Percentiles rank a stretch among this genome's conserved stretches.
Conservation (phyloP, 1,139 yeast species). For the Petasospora fabianii region DNA sequence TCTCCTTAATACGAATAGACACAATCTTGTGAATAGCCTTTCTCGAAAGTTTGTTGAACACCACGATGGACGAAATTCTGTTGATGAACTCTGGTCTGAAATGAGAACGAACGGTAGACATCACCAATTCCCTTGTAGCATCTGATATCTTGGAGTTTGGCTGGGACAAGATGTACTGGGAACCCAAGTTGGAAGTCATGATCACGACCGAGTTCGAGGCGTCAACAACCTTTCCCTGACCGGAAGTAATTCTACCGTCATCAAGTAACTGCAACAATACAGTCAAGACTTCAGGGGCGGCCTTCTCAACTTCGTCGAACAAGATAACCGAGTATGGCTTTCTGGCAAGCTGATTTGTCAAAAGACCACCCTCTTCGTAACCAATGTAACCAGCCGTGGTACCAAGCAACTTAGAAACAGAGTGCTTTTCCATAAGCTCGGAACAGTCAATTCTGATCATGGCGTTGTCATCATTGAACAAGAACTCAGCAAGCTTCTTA, state of each 20-base stretch:
- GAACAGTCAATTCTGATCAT: constrained; percentile 98
- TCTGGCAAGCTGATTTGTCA: constrained; percentile 87
- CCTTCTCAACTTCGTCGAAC: constrained; percentile 97
- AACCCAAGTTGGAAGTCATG: constrained; percentile 97
- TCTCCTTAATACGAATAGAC: constrained; percentile 74
- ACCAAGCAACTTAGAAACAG: constrained; percentile 91
- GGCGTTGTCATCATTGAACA: constrained; percentile 93
- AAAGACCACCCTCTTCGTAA: constrained; percentile 94
- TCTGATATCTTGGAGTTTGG: constrained; percentile 61
- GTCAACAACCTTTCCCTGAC: constrained; percentile 90
- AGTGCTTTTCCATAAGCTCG: constrained; percentile 91
- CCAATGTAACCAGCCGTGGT: constrained; percentile 99
- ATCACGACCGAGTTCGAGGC: constrained; percentile 89
- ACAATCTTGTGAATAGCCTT: constrained; percentile 93
- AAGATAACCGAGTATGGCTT: constrained; percentile 92
- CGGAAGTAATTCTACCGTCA: constrained; percentile 93
- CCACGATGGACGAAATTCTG: constrained; percentile 88
- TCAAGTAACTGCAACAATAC: constrained; percentile 87
- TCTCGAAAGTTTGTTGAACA: constrained; percentile 87
- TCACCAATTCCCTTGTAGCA: constrained; percentile 69
- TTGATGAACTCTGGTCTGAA: constrained; percentile 97
- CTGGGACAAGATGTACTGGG: constrained; percentile 75
- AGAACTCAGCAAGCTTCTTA: constrained; percentile 90
- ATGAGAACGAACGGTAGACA: constrained; percentile 82
- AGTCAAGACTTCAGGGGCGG: constrained; percentile 97